Evolutionary conservation across 768 basidiomycete species (phyloP), one percentile per base, ranked within the genome.

Genomic region (Termitomyces sp.): DNA sequence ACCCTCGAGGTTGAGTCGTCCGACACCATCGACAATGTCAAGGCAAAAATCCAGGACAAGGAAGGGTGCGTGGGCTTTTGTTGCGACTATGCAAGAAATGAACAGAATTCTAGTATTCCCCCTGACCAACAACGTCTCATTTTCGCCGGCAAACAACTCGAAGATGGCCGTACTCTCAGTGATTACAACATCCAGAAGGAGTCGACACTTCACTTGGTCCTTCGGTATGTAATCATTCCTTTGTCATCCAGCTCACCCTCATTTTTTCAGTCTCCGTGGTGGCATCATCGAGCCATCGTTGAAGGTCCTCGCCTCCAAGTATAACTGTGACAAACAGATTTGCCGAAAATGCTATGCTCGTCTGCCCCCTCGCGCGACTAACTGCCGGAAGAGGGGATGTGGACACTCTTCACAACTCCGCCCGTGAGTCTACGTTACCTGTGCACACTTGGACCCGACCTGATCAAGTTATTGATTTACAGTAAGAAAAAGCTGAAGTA

Each of bases 291-390:
- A 99, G 80, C 97, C 97, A 63, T 98, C 97, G 65, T 80, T 99
- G 71, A 98, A 98, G 79, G 93, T 94, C 44, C 86, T 98, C 61
- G 97, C 97, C 59, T 83, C 89, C 73, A 96, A 96, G 76, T 97
- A 95, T 87, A 98, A 98, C 80, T 98, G 95, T 75, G 94, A 97
- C 79, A 96, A 96, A 84, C 93, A 95, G 74, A 98, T 98, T 70
- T 98, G 97, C 85, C 94, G 97, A 77, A 98, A 98, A 78, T 98
- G 97, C 82, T 98, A 98, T 76, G 97, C 97, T 48, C 96, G 97
- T 68, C 96, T 98, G 68, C 96, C 97, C 64, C 96, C 95, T 56
- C 94, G 97, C 74, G 97, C 97, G 40, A 98, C 95, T 80, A 98
- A 99, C 86, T 98, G 97, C 88, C 84, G 96, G 74, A 96, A 96